Conservation (phyloP, 2,329 filamentous ascomycete genomes). For the Aureobasidium musti region DNA sequence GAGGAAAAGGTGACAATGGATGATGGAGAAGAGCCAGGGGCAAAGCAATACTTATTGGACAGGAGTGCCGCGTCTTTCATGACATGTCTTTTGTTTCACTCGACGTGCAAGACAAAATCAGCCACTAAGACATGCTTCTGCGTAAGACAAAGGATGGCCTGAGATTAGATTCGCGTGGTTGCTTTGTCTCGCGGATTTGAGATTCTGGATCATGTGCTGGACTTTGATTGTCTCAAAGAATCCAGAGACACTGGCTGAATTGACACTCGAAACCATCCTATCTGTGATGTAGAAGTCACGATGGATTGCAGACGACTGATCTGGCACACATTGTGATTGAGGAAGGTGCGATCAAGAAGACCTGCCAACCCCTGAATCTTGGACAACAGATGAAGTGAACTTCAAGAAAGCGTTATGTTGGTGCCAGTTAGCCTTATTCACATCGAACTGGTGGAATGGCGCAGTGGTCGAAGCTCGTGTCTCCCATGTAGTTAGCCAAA, state of each 20-base stretch:
- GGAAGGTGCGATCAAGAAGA: neutral
- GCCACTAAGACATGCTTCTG: constrained; percentile 3
- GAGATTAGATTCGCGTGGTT: neutral
- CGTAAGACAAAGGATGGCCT: neutral
- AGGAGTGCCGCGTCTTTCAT: neutral
- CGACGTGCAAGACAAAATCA: neutral
- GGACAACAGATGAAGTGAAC: neutral
- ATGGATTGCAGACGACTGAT: neutral
- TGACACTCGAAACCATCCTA: neutral
- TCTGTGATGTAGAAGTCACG: too few species aligned
- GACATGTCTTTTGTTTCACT: constrained; percentile 1
- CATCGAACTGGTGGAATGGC: constrained; percentile 10
- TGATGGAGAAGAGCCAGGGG: neutral
- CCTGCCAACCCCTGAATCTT: neutral
- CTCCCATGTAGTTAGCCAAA: neutral
- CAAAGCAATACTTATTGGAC: neutral
- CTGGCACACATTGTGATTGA: neutral
- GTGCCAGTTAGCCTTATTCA: neutral
- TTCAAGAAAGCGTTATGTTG: neutral
- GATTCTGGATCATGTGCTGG: constrained; percentile 6
- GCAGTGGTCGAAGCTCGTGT: neutral
- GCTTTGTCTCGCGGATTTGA: constrained; percentile 17
- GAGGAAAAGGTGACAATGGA: constrained; percentile 4
- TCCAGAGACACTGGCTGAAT: neutral
- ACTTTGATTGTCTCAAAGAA: constrained; percentile 4